Evolutionary conservation across 345 rosid genomes (phyloP), one percentile per base, ranked within the genome.

Genomic region (Eutrema japonicum): DNA sequence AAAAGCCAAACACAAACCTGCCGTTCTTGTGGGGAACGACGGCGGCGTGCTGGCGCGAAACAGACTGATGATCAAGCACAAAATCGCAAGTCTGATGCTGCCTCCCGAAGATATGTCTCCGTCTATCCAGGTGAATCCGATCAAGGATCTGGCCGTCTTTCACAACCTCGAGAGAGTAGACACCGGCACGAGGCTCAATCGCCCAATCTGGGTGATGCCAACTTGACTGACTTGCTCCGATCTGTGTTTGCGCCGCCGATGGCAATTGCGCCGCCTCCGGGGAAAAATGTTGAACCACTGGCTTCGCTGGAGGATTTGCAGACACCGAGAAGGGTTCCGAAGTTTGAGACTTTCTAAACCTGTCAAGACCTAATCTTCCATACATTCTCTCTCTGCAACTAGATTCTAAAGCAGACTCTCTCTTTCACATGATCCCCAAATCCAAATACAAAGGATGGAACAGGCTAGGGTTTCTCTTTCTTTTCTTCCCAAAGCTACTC

Each of bases 141-240:
- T 90, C 97, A 55, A 92, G 91, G 79, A 88, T 85, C 73, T 92
- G 91, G 3, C 96, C 90, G 40, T 92, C 98, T 82, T 95, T 95
- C 76, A 95, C 48, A 57, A 95, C 93, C 35, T 95, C 90, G 5
- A 95, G 96, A 77, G 87, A 84, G 78, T 88, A 86, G 62, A 92
- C 90, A n/a, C 98, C 91, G 0, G 86, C 65, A 1, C 96, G 88
- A 54, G 98, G 99, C 83, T 95, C 98, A 32, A 87, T 87, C 0
- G 93, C 91, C 98, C 98, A 93, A 71, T 93, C 96, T 38, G 98
- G 98, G 6, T 96, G 96, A 78, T 84, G 89, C 98, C 98, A 93
- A 36, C 80, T 80, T 7, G 98, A 93, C 62, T 90, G 96, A 32
- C 98, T 88, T 7, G 86, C 96, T 54, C 98, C 98, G 47, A 89